Base-by-base conservation (phyloP, 2,329 filamentous ascomycete species). In the Penicillium digitatum region DNA sequence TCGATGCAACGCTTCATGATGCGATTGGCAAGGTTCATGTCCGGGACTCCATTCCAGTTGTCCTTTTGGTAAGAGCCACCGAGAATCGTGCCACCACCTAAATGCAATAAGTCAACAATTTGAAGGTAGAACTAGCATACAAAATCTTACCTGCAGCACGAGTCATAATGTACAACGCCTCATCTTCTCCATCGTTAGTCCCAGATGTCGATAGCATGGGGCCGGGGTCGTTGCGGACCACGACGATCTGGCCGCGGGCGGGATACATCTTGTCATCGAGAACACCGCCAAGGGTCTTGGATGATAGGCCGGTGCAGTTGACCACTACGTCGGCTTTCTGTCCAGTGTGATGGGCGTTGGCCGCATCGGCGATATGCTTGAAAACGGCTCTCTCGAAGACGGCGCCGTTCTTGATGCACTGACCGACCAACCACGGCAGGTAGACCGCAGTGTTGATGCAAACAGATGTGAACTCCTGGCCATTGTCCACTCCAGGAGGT, bases 401-500 rank as follows among this genome's bases (percentile, higher is more conserved):
- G 7, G 89, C 87, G 27, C 90, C 89, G 54, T 85, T 83, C 63
- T 84, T 85, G 27, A 88, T 79, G 70, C 90, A 95, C 74, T 94
- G 87, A 0, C 89, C 88, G 0, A 89, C 78, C 0, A 97, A 85
- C 84, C 89, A 96, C 4, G 89, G 85, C 2, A 96, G 83, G 74
- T 96, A 97, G 55, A 96, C 75, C 39, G 88, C 84, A 0, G 89
- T 89, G 75, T 97, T 96, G 71, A 96, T 93, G 75, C 92, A 96
- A 38, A 96, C 86, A 1, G 89, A 93, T 8, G 84, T 90, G 72
- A 94, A 96, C 52, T 81, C 79, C 48, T 84, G 88, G 24, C 85
- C 91, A 11, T 87, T 87, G 57, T 90, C 86, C 50, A 87, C 82
- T 18, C 82, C 88, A 0, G 76, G 64, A 0, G 84, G 82, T 1